Conservation (phyloP, 192 early-diverging fungal species). For the Mortierella claussenii region DNA sequence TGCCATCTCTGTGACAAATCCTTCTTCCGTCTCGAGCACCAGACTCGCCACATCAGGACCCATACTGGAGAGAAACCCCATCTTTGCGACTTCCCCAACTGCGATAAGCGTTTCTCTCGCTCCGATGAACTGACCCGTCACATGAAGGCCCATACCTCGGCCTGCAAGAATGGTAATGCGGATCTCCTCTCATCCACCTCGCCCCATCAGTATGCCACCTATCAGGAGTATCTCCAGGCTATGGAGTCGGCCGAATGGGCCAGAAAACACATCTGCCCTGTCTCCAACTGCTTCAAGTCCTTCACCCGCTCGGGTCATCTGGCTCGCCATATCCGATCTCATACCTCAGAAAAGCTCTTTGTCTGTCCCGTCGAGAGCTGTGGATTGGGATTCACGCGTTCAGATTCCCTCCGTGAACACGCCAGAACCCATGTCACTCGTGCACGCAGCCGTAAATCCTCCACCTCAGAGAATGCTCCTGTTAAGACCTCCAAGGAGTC, state of each 20-base stretch:
- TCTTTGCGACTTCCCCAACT: slow-evolving; percentile 78
- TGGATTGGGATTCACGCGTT: slow-evolving; percentile 75
- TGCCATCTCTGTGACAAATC: slow-evolving; percentile 79
- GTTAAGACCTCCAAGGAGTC: slow-evolving; percentile 1
- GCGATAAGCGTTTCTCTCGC: slow-evolving; percentile 82
- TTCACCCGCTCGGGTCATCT: slow-evolving; percentile 55
- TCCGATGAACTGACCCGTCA: slow-evolving; percentile 86
- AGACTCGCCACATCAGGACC: slow-evolving; percentile 83
- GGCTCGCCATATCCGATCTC: slow-evolving; percentile 49
- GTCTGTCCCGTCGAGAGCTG: slow-evolving; percentile 63
- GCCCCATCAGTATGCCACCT: slow-evolving; percentile 47
- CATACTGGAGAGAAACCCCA: slow-evolving; percentile 89
- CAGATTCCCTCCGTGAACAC: slow-evolving; percentile 81
- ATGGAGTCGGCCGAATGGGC: slow-evolving; percentile 52
- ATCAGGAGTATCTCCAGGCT: slow-evolving; percentile 49
- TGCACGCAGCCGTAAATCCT: slow-evolving; percentile 28
- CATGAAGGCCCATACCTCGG: slow-evolving; percentile 65
- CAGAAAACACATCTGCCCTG: slow-evolving; percentile 53
- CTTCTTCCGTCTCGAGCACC: slow-evolving; percentile 84
- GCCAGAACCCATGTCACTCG: slow-evolving; percentile 73
- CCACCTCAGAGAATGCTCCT: too few species aligned
- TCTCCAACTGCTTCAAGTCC: slow-evolving; percentile 52
- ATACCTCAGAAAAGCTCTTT: slow-evolving; percentile 52
- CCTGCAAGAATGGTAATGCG: slow-evolving; percentile 63
- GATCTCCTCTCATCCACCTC: slow-evolving; percentile 69